phyloP scores from a whole-genome alignment of 2,329 filamentous ascomycete species.

The Xylariales sp. region DNA sequence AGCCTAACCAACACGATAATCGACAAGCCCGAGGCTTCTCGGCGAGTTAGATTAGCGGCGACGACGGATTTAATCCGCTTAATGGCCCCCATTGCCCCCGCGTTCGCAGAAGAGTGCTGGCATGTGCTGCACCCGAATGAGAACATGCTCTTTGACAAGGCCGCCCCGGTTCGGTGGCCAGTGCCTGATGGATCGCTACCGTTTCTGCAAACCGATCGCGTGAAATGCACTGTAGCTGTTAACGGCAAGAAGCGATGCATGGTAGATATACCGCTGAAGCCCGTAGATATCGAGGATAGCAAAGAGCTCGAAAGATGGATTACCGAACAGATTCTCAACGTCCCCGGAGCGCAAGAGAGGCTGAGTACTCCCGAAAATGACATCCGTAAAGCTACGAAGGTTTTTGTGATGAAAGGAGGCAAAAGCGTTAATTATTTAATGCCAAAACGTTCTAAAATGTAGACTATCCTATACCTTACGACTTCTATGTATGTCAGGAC shows the following conservation, averaged over 20 bases:
- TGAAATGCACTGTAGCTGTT: constrained; percentile 76
- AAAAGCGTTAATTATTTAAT: constrained; percentile 79
- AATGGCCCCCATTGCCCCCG: constrained; percentile 82
- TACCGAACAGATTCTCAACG: constrained; percentile 68
- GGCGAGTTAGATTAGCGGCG: constrained; percentile 61
- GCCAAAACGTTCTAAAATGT: constrained; percentile 21
- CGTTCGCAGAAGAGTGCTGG: constrained; percentile 86
- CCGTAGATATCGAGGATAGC: constrained; percentile 52
- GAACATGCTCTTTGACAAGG: constrained; percentile 57
- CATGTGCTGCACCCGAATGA: constrained; percentile 60
- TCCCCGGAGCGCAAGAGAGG: constrained; percentile 68
- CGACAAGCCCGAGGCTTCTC: constrained; percentile 57
- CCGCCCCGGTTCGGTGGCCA: constrained; percentile 67
- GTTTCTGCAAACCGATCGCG: constrained; percentile 61
- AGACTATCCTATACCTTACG: not conserved
- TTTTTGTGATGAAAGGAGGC: constrained; percentile 63
- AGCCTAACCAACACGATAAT: constrained; percentile 77
- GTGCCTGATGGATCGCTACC: constrained; percentile 61
- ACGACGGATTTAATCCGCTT: constrained; percentile 72
- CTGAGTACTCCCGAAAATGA: constrained; percentile 60
- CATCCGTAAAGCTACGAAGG: constrained; percentile 52
- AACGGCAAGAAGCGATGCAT: constrained; percentile 82
- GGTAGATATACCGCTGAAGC: constrained; percentile 69
- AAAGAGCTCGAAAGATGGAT: constrained; percentile 68
- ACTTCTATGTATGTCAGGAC: constrained; percentile 2